Conservation (phyloP, 768 basidiomycete genomes). For the Amanita fuliginea region DNA sequence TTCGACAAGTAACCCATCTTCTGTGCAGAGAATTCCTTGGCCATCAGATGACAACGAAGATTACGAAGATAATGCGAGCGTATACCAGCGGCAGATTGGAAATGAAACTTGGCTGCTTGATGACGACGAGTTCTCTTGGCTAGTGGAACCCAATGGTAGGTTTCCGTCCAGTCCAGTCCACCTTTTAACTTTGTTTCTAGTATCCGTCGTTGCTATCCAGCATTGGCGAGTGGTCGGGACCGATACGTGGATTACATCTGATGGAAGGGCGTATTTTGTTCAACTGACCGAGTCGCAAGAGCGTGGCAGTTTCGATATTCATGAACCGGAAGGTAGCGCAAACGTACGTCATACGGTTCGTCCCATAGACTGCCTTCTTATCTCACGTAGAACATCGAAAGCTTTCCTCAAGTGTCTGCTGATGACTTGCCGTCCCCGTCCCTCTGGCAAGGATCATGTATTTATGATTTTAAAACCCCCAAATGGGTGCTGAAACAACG, state of each 20-base stretch:
- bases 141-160: slow-evolving; percentile 64
- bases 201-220: slow-evolving; percentile 54
- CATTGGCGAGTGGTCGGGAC: slow-evolving; percentile 46
- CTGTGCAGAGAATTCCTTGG: slow-evolving; percentile 82
- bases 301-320: slow-evolving; percentile 11
- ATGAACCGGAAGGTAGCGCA: slow-evolving; percentile 12
- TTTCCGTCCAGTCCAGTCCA: not conserved
- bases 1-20: slow-evolving; percentile 62
- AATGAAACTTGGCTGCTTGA: slow-evolving; percentile 67
- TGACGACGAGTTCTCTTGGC: slow-evolving; percentile 61
- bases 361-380: not conserved
- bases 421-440: slow-evolving; percentile 13
- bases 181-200: slow-evolving; percentile 21
- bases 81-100: slow-evolving; percentile 22
- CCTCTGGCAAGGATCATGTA: slow-evolving; percentile 69
- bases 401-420: not conserved
- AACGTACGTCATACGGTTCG: not conserved
- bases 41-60: slow-evolving; percentile 39
- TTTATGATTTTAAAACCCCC: slow-evolving; percentile 64
- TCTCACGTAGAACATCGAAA: not conserved
- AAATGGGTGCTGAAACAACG: slow-evolving; percentile 75
- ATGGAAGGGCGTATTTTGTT: slow-evolving; percentile 75
- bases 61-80: slow-evolving; percentile 19
- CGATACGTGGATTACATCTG: slow-evolving; percentile 80
- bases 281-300: slow-evolving; percentile 38